Evolutionary conservation across 2,329 filamentous ascomycete species (phyloP).

Genomic region (Trichoderma citrinoviride): DNA sequence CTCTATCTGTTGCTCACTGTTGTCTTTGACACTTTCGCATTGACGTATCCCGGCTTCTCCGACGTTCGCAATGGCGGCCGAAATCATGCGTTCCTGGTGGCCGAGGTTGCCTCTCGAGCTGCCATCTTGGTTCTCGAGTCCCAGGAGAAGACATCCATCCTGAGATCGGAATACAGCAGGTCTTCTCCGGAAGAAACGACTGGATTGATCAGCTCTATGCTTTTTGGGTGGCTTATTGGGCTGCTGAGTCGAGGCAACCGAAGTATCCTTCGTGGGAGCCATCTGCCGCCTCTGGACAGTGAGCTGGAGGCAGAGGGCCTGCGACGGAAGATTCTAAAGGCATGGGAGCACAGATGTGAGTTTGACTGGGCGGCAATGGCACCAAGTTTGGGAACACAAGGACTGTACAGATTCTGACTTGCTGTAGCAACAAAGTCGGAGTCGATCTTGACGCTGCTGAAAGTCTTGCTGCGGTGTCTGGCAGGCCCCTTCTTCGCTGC

Average conservation of each 20-base stretch:
- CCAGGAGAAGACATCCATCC: conserved; percentile 4
- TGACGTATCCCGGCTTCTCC: not conserved
- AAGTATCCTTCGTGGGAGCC: conserved; percentile 3
- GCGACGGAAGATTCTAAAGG: not conserved
- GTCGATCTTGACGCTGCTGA: conserved; percentile 6
- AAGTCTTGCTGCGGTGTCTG: conserved; percentile 13
- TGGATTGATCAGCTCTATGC: not conserved
- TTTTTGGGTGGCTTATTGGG: conserved; percentile 21
- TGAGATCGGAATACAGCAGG: not conserved
- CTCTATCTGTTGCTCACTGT: conserved; percentile 10
- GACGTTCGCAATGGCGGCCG: not conserved
- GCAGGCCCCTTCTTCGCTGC: conserved; percentile 30
- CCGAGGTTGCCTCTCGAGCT: not conserved
- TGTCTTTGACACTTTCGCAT: not conserved
- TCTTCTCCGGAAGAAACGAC: conserved; percentile 10
- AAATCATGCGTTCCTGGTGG: not conserved
- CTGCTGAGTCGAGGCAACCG: conserved; percentile 10
- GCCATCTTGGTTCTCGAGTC: not conserved
- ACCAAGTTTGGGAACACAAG: no score
- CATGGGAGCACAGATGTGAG: conserved; percentile 16
- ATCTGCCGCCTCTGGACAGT: conserved; percentile 3
- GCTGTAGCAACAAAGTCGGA: conserved; percentile 2
- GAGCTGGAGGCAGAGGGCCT: not conserved
- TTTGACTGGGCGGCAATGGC: not conserved
- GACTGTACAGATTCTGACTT: not conserved